Evolutionary conservation across 371 early-diverging fungal species (phyloP), one percentile per base, ranked within the genome.

Genomic region (Haplosporangium sp.): DNA sequence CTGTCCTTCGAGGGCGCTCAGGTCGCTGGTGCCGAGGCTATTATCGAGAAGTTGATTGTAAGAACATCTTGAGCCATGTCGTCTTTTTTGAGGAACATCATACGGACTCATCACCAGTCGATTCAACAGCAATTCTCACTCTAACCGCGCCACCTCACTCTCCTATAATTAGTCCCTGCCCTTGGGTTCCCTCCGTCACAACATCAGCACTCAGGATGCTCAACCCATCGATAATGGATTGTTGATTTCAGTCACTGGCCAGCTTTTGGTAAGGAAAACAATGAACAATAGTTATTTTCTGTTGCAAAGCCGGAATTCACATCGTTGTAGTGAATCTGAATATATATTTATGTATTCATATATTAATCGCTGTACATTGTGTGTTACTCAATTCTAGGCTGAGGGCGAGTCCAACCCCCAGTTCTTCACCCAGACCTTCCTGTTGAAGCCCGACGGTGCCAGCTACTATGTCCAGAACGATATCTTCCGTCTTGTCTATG

Each of bases 221-320:
- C 96, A 96, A 84, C 94, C 94, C 36, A 80, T 87, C 69, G 75
- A 80, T 66, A 89, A 90, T 51, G 61, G 52, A 20, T 55, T 63
- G 20, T 53, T 96, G 37, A 92, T 97, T 55, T 53, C 82, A 20
- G 96, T 96, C n/a, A 94, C 95, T 61, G 98, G 98, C 65, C 90
- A 89, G 79, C 88, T 97, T 18, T 71, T 92, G 81, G 95, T 93
- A 89, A 64, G 84, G n/a, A n/a, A n/a, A n/a, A n/a, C n/a, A n/a
- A n/a, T n/a, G n/a, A n/a, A n/a, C n/a, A n/a, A n/a, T n/a, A n/a
- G n/a, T n/a, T n/a, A n/a, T n/a, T n/a, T n/a, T n/a, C n/a, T n/a
- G n/a, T n/a, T n/a, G n/a, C n/a, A n/a, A n/a, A n/a, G n/a, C n/a
- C n/a, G n/a, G n/a, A n/a, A n/a, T n/a, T n/a, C n/a, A n/a, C n/a